A percentile compares a stretch with the other conserved stretches of the same genome.
These are phyloP conservation scores for Cavenderia fasciculata DNA, from an alignment of 78 protist genomes.

Conservation along the genomic window DNA sequence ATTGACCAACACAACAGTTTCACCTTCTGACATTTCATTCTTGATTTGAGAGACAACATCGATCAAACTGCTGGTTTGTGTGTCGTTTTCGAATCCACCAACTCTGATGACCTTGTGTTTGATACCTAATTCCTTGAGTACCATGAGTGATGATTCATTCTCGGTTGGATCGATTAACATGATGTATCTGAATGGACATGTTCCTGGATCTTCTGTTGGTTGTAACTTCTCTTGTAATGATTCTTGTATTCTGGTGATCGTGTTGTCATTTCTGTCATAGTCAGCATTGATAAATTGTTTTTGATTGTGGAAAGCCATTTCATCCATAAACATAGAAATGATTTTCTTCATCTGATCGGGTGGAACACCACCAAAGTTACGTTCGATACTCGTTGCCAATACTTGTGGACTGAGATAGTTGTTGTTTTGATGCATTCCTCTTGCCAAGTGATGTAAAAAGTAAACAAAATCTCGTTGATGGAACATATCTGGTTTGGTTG, in stretches of 20 bases:
- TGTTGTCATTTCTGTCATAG: conserved; percentile 6
- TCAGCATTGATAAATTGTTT: too few species aligned
- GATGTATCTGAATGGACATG: conserved; percentile 38
- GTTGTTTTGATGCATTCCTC: background rate
- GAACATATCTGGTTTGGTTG: background rate
- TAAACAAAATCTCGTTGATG: conserved; percentile 42
- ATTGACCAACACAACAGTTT: conserved; percentile 65
- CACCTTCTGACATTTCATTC: conserved; percentile 10
- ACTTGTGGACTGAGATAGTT: background rate
- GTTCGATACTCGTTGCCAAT: conserved; percentile 15
- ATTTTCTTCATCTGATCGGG: background rate
- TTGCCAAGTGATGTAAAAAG: conserved; percentile 14
- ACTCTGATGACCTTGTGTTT: conserved; percentile 39
- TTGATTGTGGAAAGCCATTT: too few species aligned
- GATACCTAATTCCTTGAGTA: conserved; percentile 42
- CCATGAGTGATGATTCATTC: conserved; percentile 30
- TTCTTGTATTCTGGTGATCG: conserved; percentile 37
- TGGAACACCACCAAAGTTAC: conserved; percentile 65
- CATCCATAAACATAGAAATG: background rate
- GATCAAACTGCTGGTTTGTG: background rate
- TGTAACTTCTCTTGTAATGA: conserved; percentile 15
- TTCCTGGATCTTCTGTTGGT: conserved; percentile 22
- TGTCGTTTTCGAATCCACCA: conserved; percentile 74
- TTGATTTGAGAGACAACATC: conserved; percentile 48
- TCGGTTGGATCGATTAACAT: conserved; percentile 56